Evolutionary conservation across 208 protist species (phyloP).

Genomic region (Acanthamoeba polyphaga): DNA sequence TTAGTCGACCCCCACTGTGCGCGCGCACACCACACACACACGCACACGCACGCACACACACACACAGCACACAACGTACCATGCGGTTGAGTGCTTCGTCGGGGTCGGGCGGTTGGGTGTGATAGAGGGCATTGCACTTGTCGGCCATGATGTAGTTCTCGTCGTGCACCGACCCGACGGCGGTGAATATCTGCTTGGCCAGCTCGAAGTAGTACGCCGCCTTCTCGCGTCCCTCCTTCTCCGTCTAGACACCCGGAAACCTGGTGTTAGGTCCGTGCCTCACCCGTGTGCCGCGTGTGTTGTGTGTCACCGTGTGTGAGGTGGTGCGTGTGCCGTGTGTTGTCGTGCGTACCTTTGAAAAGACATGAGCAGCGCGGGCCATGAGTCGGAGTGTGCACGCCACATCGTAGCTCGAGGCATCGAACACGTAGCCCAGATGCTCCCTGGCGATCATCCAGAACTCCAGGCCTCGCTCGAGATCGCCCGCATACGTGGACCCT

Average conservation of each 20-base stretch:
- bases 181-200: slow-evolving; percentile 2
- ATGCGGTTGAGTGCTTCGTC: not conserved
- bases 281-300: too few relatives aligned
- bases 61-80: not conserved
- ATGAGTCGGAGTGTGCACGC: slow-evolving; percentile 11
- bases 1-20: not conserved
- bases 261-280: too few relatives aligned
- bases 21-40: not conserved
- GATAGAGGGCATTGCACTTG: slow-evolving; percentile 30
- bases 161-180: not conserved
- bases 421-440: slow-evolving; percentile 38
- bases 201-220: slow-evolving; percentile 28
- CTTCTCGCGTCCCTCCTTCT: slow-evolving; percentile 23
- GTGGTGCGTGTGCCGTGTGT: too few relatives aligned
- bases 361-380: slow-evolving; percentile 2
- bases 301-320: too few relatives aligned
- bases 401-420: not conserved
- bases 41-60: not conserved
- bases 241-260: not conserved
- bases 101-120: not conserved
- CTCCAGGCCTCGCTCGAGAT: slow-evolving; percentile 1
- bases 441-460: slow-evolving; percentile 45
- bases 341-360: not conserved
- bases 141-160: slow-evolving; percentile 58
- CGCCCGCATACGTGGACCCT: not conserved